These are phyloP conservation scores for Emergomyces orientalis DNA, from an alignment of 2,329 filamentous ascomycete species.

Conservation along the genomic window DNA sequence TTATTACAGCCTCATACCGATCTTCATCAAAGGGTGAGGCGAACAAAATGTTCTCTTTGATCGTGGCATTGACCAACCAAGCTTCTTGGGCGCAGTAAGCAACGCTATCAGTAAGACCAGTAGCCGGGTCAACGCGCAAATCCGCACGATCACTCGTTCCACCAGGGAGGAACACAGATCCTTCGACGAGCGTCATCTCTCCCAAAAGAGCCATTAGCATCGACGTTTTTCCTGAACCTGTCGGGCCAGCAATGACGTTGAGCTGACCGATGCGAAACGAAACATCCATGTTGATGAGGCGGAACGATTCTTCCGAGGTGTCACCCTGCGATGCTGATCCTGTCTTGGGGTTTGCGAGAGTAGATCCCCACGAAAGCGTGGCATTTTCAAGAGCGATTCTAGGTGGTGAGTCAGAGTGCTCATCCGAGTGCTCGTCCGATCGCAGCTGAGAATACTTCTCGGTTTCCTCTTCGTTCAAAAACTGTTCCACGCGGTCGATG, in stretches of 20 bases:
- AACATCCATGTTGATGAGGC: slow-evolving; percentile 71
- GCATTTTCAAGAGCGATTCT: slow-evolving; percentile 77
- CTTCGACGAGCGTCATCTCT: slow-evolving; percentile 82
- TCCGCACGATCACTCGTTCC: slow-evolving; percentile 72
- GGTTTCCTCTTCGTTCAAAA: slow-evolving; percentile 85
- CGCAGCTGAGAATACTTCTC: slow-evolving; percentile 86
- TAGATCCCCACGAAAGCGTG: slow-evolving; percentile 79
- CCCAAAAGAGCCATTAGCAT: slow-evolving; percentile 90
- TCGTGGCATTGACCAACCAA: slow-evolving; percentile 92
- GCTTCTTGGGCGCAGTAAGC: slow-evolving; percentile 96
- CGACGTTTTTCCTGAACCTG: slow-evolving; percentile 91
- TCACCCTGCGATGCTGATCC: slow-evolving; percentile 34
- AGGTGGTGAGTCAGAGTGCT: slow-evolving; percentile 56
- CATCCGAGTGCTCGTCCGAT: slow-evolving; percentile 49
- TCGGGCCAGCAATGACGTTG: slow-evolving; percentile 87
- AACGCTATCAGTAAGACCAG: slow-evolving; percentile 79
- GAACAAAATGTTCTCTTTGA: slow-evolving; percentile 94
- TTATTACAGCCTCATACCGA: slow-evolving; percentile 78
- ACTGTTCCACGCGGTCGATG: slow-evolving; percentile 91
- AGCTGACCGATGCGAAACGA: slow-evolving; percentile 77
- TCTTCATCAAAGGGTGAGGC: slow-evolving; percentile 68
- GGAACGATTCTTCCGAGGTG: slow-evolving; percentile 65
- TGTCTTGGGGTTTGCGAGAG: slow-evolving; percentile 41
- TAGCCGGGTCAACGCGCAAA: slow-evolving; percentile 68
- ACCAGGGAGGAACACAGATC: slow-evolving; percentile 75